Evolutionary conservation across 371 early-diverging fungal genomes (phyloP).

Genomic region (Mucor circinelloides): DNA sequence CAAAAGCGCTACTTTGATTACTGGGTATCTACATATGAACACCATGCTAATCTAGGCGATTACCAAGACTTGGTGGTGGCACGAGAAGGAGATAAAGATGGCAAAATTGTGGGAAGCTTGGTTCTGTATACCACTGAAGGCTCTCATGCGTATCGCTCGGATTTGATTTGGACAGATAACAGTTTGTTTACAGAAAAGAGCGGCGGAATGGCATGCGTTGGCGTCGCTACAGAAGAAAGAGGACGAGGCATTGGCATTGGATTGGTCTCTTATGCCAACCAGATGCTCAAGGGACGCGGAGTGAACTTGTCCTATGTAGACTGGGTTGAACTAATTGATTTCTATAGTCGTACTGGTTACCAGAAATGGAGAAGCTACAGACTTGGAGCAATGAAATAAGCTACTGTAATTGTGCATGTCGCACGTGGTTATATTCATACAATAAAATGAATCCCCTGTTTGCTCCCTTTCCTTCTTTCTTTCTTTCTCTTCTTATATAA

Average conservation of each 20-base stretch:
- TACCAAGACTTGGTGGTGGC: conserved; percentile 48
- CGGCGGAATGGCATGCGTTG: conserved; percentile 56
- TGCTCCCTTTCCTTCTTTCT: conserved; percentile 1
- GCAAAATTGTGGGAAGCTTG: conserved; percentile 35
- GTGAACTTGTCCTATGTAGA: conserved; percentile 46
- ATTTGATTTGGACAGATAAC: conserved; percentile 43
- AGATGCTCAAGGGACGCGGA: conserved; percentile 36
- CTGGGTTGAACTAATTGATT: conserved; percentile 53
- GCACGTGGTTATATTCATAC: conserved; percentile 16
- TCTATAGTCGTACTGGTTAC: conserved; percentile 45
- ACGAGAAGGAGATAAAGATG: conserved; percentile 31
- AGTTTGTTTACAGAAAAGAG: conserved; percentile 32
- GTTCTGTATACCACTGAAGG: conserved; percentile 28
- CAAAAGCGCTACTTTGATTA: conserved; percentile 36
- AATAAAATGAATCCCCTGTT: conserved; percentile 20
- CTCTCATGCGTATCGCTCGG: conserved; percentile 35
- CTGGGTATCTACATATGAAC: conserved; percentile 48
- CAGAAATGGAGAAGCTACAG: conserved; percentile 48
- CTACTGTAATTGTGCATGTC: conserved; percentile 21
- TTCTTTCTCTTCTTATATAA: background rate
- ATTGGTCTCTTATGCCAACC: conserved; percentile 44
- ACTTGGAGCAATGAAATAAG: conserved; percentile 22
- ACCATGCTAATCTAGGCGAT: conserved; percentile 48
- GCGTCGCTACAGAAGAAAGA: conserved; percentile 41
- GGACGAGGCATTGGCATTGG: conserved; percentile 50